Conservation (phyloP, 495 filamentous ascomycete species). For the Podospora conica region DNA sequence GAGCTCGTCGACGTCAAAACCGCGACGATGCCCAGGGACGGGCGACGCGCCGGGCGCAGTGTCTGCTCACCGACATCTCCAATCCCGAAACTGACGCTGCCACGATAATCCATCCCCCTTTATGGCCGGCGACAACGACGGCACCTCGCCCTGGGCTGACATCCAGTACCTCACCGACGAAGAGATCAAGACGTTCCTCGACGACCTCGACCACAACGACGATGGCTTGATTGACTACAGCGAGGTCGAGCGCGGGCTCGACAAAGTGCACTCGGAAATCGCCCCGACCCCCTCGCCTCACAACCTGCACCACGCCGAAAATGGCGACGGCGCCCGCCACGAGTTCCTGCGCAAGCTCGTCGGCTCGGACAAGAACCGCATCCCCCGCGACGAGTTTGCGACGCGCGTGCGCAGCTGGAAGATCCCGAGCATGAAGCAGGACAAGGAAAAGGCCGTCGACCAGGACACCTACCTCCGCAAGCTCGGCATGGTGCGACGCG, state of each 20-base stretch:
- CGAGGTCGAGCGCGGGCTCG: conserved; percentile 33
- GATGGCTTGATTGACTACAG: conserved; percentile 32
- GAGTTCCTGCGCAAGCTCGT: conserved; percentile 32
- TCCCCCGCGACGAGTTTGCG: conserved; percentile 29
- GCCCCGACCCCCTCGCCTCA: conserved; percentile 26
- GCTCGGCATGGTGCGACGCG: conserved; percentile 19
- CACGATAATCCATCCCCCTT: background rate
- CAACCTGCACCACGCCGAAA: conserved; percentile 14
- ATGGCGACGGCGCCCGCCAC: conserved; percentile 22
- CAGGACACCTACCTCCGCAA: conserved; percentile 7
- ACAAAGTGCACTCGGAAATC: conserved; percentile 32
- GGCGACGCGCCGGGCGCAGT: background rate
- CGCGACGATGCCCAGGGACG: background rate
- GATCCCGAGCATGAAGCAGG: conserved; percentile 25
- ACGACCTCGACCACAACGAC: conserved; percentile 34
- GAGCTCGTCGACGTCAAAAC: background rate
- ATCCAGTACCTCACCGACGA: conserved; percentile 16
- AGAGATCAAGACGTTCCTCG: conserved; percentile 24
- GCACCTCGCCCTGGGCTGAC: conserved; percentile 7
- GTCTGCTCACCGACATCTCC: background rate
- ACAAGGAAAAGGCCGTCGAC: conserved; percentile 23
- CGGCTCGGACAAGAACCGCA: conserved; percentile 20
- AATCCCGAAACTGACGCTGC: background rate
- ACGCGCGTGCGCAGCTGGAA: conserved; percentile 28
- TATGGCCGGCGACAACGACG: background rate